Evolutionary conservation across 768 basidiomycete species (phyloP).

Genomic region (Phanerochaete carnosa): DNA sequence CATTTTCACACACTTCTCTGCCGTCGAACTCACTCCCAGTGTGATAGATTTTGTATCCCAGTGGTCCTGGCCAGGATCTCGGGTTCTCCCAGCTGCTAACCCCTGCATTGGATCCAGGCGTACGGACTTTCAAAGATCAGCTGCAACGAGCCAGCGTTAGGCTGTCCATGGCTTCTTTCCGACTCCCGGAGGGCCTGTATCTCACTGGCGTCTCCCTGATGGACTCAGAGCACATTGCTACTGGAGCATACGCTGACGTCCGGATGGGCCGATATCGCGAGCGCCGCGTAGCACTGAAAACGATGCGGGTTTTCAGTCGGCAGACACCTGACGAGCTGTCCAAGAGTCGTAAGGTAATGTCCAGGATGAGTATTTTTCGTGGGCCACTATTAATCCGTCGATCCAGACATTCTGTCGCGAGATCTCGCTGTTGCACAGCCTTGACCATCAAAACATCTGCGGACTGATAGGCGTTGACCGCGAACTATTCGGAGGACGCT

Average conservation of each 20-base stretch:
- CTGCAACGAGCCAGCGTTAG: not conserved
- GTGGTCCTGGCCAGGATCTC: no score
- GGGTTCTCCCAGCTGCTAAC: no score
- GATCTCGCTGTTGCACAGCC: not conserved
- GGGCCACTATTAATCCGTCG: no score
- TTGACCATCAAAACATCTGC: not conserved
- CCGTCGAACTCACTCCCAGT: no score
- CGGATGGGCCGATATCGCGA: not conserved
- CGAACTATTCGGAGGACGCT: not conserved
- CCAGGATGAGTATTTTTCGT: no score
- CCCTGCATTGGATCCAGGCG: no score
- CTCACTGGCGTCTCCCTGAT: not conserved
- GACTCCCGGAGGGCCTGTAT: not conserved
- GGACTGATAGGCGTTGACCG: not conserved
- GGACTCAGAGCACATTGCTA: not conserved
- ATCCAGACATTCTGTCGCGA: conserved; percentile 6
- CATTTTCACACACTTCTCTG: no score
- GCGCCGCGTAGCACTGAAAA: conserved; percentile 1
- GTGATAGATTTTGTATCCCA: no score
- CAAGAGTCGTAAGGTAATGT: not conserved
- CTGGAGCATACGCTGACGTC: conserved; percentile 1
- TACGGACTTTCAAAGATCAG: not conserved
- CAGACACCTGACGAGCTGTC: no score
- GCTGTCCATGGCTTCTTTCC: not conserved
- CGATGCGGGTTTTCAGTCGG: no score